Conservation (phyloP, 768 basidiomycete species). For the Fomitopsis pulvina region DNA sequence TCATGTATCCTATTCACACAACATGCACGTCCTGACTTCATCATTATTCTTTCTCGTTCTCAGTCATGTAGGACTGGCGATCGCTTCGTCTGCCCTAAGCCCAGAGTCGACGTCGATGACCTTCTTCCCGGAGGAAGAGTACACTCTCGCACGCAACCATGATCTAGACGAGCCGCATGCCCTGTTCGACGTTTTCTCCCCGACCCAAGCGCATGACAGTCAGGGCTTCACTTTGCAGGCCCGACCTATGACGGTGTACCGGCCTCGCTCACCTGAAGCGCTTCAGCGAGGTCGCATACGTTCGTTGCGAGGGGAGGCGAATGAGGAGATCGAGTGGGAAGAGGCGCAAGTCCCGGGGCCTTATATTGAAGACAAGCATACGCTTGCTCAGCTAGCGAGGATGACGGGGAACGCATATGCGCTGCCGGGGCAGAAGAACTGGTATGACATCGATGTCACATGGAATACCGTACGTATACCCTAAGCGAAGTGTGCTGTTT, state of each 20-base stretch:
- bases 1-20: background rate
- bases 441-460: constrained; percentile 72
- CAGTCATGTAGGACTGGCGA: background rate
- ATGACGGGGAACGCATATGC: constrained; percentile 92
- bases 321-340: constrained; percentile 56
- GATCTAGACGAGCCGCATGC: constrained; percentile 3
- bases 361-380: constrained; percentile 72
- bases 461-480: constrained; percentile 51
- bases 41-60: background rate
- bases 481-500: background rate
- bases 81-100: background rate
- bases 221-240: constrained; percentile 33
- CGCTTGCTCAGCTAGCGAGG: constrained; percentile 72
- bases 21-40: background rate
- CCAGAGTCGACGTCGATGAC: constrained; percentile 4
- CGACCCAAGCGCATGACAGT: background rate
- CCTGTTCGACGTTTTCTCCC: constrained; percentile 4
- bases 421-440: constrained; percentile 58
- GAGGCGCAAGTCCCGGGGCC: constrained; percentile 61
- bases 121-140: constrained; percentile 9
- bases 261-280: constrained; percentile 45
- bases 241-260: constrained; percentile 50
- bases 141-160: background rate
- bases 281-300: constrained; percentile 46
- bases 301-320: constrained; percentile 43